A percentile compares a stretch with the other conserved stretches of the same genome.
Evolutionary conservation across 805 yeast species (phyloP).

Genomic region (Myxozyma kluyveri): DNA sequence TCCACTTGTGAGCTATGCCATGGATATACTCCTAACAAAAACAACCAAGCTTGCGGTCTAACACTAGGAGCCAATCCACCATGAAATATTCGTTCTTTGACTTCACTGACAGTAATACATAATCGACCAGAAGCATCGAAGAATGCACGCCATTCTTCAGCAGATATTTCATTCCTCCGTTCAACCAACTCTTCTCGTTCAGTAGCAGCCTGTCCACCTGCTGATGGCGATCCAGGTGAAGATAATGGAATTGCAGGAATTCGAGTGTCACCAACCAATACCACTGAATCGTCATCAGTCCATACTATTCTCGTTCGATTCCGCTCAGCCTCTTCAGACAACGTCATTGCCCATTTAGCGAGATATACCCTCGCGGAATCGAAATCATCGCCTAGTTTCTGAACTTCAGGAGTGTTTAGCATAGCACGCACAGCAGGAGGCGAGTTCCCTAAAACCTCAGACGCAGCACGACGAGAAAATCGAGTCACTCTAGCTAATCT

Average conservation of each 20-base stretch:
- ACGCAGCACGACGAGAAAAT: slow-evolving; percentile 61
- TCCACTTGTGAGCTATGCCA: slow-evolving; percentile 81
- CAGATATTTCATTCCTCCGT: slow-evolving; percentile 63
- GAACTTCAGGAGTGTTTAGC: slow-evolving; percentile 75
- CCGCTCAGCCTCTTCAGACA: slow-evolving; percentile 84
- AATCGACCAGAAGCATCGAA: slow-evolving; percentile 77
- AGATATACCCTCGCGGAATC: slow-evolving; percentile 88
- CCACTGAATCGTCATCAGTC: slow-evolving; percentile 33
- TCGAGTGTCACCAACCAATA: slow-evolving; percentile 30
- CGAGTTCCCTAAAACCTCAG: slow-evolving; percentile 53
- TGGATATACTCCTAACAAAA: slow-evolving; percentile 75
- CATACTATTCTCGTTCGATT: slow-evolving; percentile 42
- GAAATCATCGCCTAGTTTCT: slow-evolving; percentile 78
- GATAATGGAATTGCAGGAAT: no score
- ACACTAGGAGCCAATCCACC: slow-evolving; percentile 69
- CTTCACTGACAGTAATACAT: slow-evolving; percentile 68
- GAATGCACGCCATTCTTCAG: slow-evolving; percentile 77
- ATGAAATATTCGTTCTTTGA: slow-evolving; percentile 81
- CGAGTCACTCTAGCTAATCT: slow-evolving; percentile 76
- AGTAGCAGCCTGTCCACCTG: slow-evolving; percentile 36
- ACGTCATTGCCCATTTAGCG: slow-evolving; percentile 95
- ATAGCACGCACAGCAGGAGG: slow-evolving; percentile 59
- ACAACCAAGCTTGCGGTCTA: slow-evolving; percentile 80
- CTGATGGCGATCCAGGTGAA: no score
- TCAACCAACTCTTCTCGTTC: slow-evolving; percentile 55